phyloP scores from a whole-genome alignment of 176 grass and related monocot species.

The Echinochloa phyllopogon region DNA sequence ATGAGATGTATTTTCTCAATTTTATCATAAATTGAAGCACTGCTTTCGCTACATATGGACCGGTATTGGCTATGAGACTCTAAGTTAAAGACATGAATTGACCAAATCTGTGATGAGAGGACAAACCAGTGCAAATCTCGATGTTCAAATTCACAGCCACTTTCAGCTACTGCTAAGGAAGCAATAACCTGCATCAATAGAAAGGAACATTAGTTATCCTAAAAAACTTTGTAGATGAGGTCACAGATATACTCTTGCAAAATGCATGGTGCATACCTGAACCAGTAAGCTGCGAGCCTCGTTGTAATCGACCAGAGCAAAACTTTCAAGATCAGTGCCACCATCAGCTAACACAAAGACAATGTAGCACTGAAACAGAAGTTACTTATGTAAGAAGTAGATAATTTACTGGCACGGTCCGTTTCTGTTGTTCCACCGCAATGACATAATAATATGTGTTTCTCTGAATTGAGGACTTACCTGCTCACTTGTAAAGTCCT shows the following conservation, averaged over 20 bases:
- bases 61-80: neutral
- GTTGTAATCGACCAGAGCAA: constrained; percentile 65
- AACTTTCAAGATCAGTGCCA: constrained; percentile 88
- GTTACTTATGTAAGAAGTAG: neutral
- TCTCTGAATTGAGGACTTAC: constrained; percentile 35
- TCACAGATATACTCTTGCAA: constrained; percentile 35
- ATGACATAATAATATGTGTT: neutral
- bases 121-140: constrained; percentile 95
- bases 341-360: constrained; percentile 94
- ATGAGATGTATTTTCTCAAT: neutral
- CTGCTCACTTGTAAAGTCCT: constrained; percentile 73
- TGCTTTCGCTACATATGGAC: neutral
- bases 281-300: constrained; percentile 81
- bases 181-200: constrained; percentile 64
- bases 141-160: constrained; percentile 93
- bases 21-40: neutral
- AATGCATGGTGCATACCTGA: constrained; percentile 63
- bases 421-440: constrained; percentile 2
- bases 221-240: constrained; percentile 19
- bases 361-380: constrained; percentile 77
- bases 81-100: constrained; percentile 17
- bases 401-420: neutral
- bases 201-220: constrained; percentile 5
- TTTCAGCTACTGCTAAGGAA: constrained; percentile 87
- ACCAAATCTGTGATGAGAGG: constrained; percentile 21